Conservation (phyloP, 2,329 filamentous ascomycete species). For the Cephalotrichum gorgonifer region DNA sequence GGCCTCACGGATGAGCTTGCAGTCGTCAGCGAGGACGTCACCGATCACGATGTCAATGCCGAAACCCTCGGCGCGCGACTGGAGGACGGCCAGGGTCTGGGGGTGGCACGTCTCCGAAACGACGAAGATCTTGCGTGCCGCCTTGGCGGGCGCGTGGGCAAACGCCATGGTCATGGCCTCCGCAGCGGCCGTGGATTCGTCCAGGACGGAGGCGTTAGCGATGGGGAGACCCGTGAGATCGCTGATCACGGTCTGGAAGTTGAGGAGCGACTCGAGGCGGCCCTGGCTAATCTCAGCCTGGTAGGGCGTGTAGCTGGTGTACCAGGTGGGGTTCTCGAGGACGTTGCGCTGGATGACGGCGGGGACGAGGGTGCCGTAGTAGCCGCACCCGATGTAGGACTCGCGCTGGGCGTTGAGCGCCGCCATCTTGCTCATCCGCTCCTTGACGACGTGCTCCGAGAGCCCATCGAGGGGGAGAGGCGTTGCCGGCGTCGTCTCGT, state of each 20-base stretch:
- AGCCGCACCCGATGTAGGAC: conserved; percentile 79
- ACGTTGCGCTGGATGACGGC: conserved; percentile 89
- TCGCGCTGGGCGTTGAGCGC: conserved; percentile 30
- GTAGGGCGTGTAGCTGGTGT: conserved; percentile 96
- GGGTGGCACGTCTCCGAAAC: conserved; percentile 76
- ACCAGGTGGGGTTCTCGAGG: conserved; percentile 90
- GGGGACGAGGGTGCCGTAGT: conserved; percentile 78
- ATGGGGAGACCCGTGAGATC: conserved; percentile 82
- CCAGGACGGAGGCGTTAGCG: conserved; percentile 81
- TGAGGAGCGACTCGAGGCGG: conserved; percentile 79
- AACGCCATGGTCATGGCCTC: conserved; percentile 94
- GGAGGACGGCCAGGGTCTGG: conserved; percentile 75
- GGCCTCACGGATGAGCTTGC: conserved; percentile 58
- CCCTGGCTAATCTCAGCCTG: conserved; percentile 97
- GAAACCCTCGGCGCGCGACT: conserved; percentile 82
- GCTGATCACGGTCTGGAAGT: conserved; percentile 91
- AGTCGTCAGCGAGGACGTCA: conserved; percentile 55
- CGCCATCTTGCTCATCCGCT: conserved; percentile 22
- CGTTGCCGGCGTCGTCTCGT: conserved; percentile 25
- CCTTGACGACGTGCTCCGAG: conserved; percentile 50
- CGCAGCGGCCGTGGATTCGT: conserved; percentile 85
- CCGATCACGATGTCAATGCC: conserved; percentile 67
- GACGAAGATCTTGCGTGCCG: conserved; percentile 68
- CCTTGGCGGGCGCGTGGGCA: conserved; percentile 67
- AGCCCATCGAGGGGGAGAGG: conserved; percentile 40